Evolutionary conservation across 2,329 filamentous ascomycete genomes (phyloP), one percentile per base, ranked within the genome.

Genomic region (Fonsecaea erecta): DNA sequence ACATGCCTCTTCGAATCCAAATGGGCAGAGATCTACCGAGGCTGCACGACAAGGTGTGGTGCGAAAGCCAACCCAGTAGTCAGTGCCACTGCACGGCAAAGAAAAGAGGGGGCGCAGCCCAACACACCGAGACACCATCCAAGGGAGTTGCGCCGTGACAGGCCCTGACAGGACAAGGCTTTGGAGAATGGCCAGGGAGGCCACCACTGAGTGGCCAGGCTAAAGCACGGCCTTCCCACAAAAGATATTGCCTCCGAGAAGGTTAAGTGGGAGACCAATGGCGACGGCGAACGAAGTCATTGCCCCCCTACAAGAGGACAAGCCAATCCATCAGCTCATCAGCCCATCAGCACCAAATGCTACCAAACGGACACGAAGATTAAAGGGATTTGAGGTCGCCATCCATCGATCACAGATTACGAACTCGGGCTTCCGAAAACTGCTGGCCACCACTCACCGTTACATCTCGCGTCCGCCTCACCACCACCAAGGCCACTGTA

Each of bases 21-120:
- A 37, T 59, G 57, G 64, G 34, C 58, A 51, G 58, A 28, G 58
- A 66, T 68, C 67, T 68, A 64, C 67, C 67, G 67, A 69, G 67
- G 67, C 67, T 69, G 67, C 64, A 65, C 54, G 63, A 53, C 35
- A 26, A 30, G 62, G 58, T 35, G 54, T 34, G 54, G 37, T 54
- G 55, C 40, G 48, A 53, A 30, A 61, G 52, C 32, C 34, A 34
- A 14, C 48, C 34, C 14, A n/a, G n/a, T 8, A 51, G 51, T 34
- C 11, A 61, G 51, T 43, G 30, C 40, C 57, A 60, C 37, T n/a
- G 14, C 58, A 53, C 9, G 18, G 60, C 57, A 37, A 51, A 34
- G 16, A 57, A 51, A 37, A 53, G 55, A 48, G 54, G 53, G 52
- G 37, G 57, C 60, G 51, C 28, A 67, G 59, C 52, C 62, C 62